These are phyloP conservation scores for Gryganskiella cystojenkinii DNA, from an alignment of 192 early-diverging fungal genomes.

Conservation along the genomic window DNA sequence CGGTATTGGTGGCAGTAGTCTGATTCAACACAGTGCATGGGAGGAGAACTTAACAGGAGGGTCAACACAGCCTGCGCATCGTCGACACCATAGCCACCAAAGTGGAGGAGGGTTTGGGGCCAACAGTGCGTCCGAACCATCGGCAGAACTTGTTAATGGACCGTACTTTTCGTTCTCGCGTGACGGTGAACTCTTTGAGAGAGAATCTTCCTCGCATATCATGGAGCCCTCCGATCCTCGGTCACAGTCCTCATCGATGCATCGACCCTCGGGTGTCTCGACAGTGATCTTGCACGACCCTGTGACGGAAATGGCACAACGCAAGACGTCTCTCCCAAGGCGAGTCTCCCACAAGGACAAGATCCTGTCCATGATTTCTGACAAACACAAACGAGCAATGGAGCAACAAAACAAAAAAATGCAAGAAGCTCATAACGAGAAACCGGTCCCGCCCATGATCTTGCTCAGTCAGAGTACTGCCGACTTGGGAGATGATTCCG, in stretches of 20 bases:
- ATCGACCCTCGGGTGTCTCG: constrained; percentile 29
- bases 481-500: constrained; percentile 1
- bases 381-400: constrained; percentile 36
- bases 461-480: constrained; percentile 48
- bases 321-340: constrained; percentile 21
- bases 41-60: constrained; percentile 13
- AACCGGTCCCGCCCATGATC: constrained; percentile 46
- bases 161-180: constrained; percentile 44
- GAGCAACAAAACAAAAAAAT: constrained; percentile 30
- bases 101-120: neutral
- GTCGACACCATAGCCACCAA: constrained; percentile 23
- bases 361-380: constrained; percentile 44
- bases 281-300: constrained; percentile 44
- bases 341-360: constrained; percentile 46
- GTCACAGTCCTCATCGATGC: constrained; percentile 9
- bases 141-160: constrained; percentile 13
- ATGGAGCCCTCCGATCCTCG: constrained; percentile 3
- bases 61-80: neutral
- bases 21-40: constrained; percentile 6
- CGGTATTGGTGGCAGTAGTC: constrained; percentile 13
- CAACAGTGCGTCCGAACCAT: neutral
- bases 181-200: constrained; percentile 39
- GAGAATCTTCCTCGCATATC: constrained; percentile 1
- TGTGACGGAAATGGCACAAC: constrained; percentile 27
- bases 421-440: constrained; percentile 22